Percentiles rank a stretch among this genome's conserved stretches.
phyloP scores from a whole-genome alignment of 169 alveolate species.

The Eimeria acervulina region DNA sequence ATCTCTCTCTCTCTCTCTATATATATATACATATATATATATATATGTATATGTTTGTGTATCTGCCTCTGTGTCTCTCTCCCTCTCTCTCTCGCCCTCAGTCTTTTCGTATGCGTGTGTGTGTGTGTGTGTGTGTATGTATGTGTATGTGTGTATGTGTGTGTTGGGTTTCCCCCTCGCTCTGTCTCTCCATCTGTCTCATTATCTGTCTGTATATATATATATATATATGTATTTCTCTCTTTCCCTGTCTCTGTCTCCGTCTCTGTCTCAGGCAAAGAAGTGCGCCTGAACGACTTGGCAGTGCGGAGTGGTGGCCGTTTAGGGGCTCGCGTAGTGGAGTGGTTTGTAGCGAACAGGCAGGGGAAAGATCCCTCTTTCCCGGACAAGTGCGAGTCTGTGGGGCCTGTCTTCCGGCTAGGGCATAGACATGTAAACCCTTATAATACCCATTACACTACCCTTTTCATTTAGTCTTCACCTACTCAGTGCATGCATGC shows the following conservation, averaged over 20 bases:
- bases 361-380: conserved; percentile 71
- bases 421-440: conserved; percentile 54
- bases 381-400: conserved; percentile 15
- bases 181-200: too few relatives aligned
- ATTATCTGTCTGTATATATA: too few relatives aligned
- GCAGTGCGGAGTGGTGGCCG: conserved; percentile 37
- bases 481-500: not conserved
- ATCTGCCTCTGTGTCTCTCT: too few relatives aligned
- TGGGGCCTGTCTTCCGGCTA: conserved; percentile 22
- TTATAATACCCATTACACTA: not conserved
- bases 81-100: too few relatives aligned
- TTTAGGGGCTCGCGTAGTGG: conserved; percentile 50
- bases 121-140: too few relatives aligned
- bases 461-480: not conserved
- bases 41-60: too few relatives aligned
- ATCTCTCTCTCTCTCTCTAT: too few relatives aligned
- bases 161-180: too few relatives aligned
- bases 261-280: conserved; percentile 38
- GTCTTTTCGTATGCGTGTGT: too few relatives aligned
- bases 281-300: conserved; percentile 57
- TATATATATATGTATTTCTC: too few relatives aligned
- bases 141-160: too few relatives aligned
- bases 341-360: conserved; percentile 69
- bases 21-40: too few relatives aligned
- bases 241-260: not conserved